Evolutionary conservation across 306 rosid genomes (phyloP), one percentile per base, ranked within the genome.

Genomic region (Glycyrrhiza uralensis): DNA sequence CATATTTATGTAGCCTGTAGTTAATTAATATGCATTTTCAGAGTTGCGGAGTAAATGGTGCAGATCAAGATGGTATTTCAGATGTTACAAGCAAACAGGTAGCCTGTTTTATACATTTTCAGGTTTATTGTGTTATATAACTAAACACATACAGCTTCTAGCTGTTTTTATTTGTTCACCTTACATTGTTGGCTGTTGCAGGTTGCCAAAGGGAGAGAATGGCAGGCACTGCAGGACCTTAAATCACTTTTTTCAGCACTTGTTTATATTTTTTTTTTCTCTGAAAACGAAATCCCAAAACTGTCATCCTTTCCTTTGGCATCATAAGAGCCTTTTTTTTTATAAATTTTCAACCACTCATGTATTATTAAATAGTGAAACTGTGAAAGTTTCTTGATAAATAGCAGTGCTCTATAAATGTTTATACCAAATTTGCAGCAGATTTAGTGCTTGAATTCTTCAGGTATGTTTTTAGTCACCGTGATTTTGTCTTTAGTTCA

Each of bases 181-280:
- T 49, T 63, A 55, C 38, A 47, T 29, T 29, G 30, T 47, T 77
- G 66, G 57, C 28, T 70, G 78, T 44, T 80, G 78, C 85, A 94
- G 98, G 79, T 58, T 82, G 74, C 70, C 54, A 86, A 75, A 75
- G 89, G 92, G 96, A 86, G 84, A 84, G 92, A 86, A 66, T 78
- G 80, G 79, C 80, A 82, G 76, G 87, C 80, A 26, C 69, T 89
- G 75, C 85, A 85, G 62, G 90, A 86, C 76, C 80, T 85, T 58
- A 86, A 82, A 73, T 85, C 88, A 0, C 85, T 83, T 73, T 91
- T 94, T 72, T 61, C 97, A n/a, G n/a, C n/a, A n/a, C n/a, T n/a
- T n/a, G n/a, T n/a, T n/a, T n/a, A n/a, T n/a, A n/a, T n/a, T n/a
- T n/a, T n/a, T n/a, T n/a, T n/a, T n/a, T n/a, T n/a, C n/a, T n/a